A percentile compares a stretch with the other conserved stretches of the same genome.
These are phyloP conservation scores for Nicotiana benthamiana DNA, from an alignment of 257 asterid genomes.

Conservation along the genomic window DNA sequence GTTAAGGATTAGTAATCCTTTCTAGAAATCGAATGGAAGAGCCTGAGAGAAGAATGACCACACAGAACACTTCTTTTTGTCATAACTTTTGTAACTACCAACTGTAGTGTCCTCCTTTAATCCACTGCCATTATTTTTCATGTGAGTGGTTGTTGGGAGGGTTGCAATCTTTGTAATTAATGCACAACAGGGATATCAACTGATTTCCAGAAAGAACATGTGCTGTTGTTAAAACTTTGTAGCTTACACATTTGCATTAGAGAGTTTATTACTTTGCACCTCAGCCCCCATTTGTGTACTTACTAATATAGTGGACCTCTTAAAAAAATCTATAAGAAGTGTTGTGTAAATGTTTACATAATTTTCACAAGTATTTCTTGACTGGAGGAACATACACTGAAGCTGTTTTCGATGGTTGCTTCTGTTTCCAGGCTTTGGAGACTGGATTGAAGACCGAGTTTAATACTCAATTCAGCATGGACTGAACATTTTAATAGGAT, in stretches of 20 bases:
- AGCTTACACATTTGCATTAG: not conserved
- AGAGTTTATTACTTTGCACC: not conserved
- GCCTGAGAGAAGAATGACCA: not conserved
- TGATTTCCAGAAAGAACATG: not conserved
- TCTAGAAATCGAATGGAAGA: no score
- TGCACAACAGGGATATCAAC: not conserved
- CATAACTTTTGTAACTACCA: not conserved
- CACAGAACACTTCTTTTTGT: not conserved
- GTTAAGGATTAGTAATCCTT: no score
- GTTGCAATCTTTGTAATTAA: not conserved
- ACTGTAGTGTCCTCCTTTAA: not conserved
- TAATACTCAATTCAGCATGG: not conserved
- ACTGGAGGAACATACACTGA: not conserved
- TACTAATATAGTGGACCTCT: not conserved
- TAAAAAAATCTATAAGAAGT: not conserved
- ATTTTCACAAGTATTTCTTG: not conserved
- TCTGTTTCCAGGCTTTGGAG: not conserved
- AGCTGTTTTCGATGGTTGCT: not conserved
- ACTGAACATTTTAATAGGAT: not conserved
- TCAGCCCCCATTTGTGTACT: not conserved
- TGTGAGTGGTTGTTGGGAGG: constrained; percentile 3
- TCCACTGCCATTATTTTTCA: not conserved
- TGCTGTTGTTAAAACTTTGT: not conserved
- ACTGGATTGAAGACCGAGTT: not conserved
- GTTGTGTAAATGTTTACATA: not conserved